Conservation (phyloP, 108 stramenopile genomes). For the Conticribra guillardii region DNA sequence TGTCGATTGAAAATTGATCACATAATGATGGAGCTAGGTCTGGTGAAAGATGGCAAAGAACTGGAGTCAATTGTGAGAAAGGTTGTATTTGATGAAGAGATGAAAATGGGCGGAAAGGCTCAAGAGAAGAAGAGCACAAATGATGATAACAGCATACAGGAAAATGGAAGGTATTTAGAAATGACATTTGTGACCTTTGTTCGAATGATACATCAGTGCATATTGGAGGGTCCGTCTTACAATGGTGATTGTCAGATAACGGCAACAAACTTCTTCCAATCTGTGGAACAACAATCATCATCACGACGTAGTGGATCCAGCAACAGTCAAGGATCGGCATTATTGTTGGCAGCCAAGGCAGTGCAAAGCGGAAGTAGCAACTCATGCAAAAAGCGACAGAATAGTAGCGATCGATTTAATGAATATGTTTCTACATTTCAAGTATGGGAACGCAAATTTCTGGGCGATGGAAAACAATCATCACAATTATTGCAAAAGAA, state of each 20-base stretch:
- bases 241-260: neutral
- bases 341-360: conserved; percentile 32
- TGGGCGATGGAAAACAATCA: conserved; percentile 5
- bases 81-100: conserved; percentile 15
- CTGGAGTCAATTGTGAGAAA: conserved; percentile 19
- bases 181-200: conserved; percentile 41
- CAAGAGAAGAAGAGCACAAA: neutral
- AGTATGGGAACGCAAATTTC: conserved; percentile 69
- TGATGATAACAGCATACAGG: neutral
- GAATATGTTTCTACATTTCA: conserved; percentile 70
- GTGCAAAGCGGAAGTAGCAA: conserved; percentile 24
- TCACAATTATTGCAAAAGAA: neutral
- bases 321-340: conserved; percentile 19
- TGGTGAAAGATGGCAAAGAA: conserved; percentile 16
- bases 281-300: conserved; percentile 14
- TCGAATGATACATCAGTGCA: conserved; percentile 23
- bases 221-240: neutral
- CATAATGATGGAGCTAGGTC: conserved; percentile 18
- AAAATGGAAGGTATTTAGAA: conserved; percentile 1
- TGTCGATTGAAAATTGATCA: conserved; percentile 20
- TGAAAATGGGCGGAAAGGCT: neutral
- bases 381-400: conserved; percentile 39
- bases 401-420: conserved; percentile 69
- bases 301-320: neutral
- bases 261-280: conserved; percentile 5